Conservation (phyloP, 495 filamentous ascomycete genomes). For the Talaromyces stipitatus region DNA sequence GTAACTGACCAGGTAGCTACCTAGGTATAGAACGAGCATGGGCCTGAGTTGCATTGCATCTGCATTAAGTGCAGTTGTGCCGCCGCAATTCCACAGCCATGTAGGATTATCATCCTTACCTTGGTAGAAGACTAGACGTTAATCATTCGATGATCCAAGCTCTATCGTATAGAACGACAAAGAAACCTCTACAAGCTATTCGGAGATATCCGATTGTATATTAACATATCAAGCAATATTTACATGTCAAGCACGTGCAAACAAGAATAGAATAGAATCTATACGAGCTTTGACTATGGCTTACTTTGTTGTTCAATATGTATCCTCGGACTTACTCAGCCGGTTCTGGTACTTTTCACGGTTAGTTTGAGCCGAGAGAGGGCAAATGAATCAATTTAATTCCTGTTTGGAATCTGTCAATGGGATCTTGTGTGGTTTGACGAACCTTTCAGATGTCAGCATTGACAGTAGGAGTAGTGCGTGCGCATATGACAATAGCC, state of each 20-base stretch:
- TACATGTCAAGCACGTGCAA: no score
- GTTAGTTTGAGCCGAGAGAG: neutral
- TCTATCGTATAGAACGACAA: no score
- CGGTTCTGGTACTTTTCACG: neutral
- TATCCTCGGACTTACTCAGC: neutral
- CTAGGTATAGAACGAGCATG: no score
- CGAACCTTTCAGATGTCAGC: neutral
- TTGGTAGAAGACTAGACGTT: no score
- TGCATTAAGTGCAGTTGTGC: no score
- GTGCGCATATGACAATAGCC: neutral
- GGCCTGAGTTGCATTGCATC: no score
- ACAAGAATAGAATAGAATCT: no score
- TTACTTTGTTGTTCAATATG: neutral
- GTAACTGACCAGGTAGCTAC: no score
- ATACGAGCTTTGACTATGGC: neutral
- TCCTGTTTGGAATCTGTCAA: neutral
- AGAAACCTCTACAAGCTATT: neutral
- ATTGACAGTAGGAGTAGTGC: neutral
- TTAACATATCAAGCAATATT: neutral
- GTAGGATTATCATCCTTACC: no score
- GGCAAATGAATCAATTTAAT: neutral
- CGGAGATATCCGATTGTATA: neutral
- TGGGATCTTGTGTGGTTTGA: neutral
- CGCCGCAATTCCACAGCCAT: no score
- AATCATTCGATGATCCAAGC: no score